A percentile compares a stretch with the other conserved stretches of the same genome.
Evolutionary conservation across 208 protist species (phyloP).

Genomic region (Leishmania turanica): DNA sequence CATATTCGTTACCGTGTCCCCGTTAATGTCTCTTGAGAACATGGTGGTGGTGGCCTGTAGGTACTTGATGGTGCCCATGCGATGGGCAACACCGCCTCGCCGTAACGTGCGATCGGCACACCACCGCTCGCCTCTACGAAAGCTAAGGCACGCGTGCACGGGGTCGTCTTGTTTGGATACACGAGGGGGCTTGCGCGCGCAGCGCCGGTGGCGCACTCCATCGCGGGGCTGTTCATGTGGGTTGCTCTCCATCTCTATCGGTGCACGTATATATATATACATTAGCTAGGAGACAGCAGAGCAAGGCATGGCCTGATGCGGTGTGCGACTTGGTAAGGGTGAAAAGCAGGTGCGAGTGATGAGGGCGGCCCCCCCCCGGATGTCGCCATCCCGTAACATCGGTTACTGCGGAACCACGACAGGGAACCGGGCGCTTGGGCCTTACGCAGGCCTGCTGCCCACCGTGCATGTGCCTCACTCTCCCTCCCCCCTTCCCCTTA

Average conservation of each 20-base stretch:
- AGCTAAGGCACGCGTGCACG: background rate
- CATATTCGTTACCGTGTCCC: background rate
- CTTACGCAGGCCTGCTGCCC: background rate
- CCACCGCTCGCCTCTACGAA: background rate
- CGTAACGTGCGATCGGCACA: background rate
- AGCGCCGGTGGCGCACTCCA: background rate
- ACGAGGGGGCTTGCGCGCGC: background rate
- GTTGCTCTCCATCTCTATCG: background rate
- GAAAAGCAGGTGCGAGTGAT: background rate
- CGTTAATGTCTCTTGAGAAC: background rate
- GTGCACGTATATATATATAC: conserved; percentile 7
- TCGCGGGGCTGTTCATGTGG: background rate
- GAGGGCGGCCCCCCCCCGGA: background rate
- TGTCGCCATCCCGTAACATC: background rate
- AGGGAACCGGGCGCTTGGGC: background rate
- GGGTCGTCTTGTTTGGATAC: background rate
- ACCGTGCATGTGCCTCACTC: background rate
- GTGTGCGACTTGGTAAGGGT: background rate
- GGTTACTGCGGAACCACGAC: background rate
- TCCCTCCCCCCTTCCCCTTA: background rate
- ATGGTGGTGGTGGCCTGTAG: background rate
- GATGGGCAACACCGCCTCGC: background rate
- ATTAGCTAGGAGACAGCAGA: background rate
- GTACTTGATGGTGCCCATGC: background rate
- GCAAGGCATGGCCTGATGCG: background rate